phyloP scores from a whole-genome alignment of 176 grass and related monocot species.

The Melocanna baccifera region DNA sequence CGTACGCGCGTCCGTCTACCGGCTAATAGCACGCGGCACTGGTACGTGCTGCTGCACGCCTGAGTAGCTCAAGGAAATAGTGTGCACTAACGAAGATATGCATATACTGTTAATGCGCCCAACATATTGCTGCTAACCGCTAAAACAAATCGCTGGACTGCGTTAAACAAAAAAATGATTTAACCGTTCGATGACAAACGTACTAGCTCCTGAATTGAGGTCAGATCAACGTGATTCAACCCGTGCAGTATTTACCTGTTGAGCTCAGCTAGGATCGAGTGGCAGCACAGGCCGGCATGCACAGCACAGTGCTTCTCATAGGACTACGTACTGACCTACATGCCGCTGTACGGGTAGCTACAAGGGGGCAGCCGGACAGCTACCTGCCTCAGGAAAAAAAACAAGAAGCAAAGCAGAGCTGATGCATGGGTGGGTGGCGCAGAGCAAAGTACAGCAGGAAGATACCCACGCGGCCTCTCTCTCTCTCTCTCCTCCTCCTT shows the following conservation, averaged over 20 bases:
- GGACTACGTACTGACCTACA: neutral
- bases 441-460: conserved; percentile 24
- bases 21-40: neutral
- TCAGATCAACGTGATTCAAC: too few species aligned
- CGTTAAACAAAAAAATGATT: too few species aligned
- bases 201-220: too few species aligned
- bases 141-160: too few species aligned
- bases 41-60: neutral
- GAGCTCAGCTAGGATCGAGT: neutral
- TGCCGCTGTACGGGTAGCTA: neutral
- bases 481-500: neutral
- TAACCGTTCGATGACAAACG: too few species aligned
- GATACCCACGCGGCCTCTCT: conserved; percentile 40
- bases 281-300: neutral
- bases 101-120: too few species aligned
- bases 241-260: too few species aligned
- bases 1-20: too few species aligned
- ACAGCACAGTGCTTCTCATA: conserved; percentile 12
- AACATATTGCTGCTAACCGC: neutral
- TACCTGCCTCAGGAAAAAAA: neutral
- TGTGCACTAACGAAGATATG: too few species aligned
- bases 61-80: neutral
- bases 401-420: neutral
- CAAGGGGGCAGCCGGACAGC: neutral
- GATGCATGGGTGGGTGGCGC: neutral